These are phyloP conservation scores for Panicum virgatum DNA, from an alignment of 202 grass and related monocot species.

Conservation along the genomic window DNA sequence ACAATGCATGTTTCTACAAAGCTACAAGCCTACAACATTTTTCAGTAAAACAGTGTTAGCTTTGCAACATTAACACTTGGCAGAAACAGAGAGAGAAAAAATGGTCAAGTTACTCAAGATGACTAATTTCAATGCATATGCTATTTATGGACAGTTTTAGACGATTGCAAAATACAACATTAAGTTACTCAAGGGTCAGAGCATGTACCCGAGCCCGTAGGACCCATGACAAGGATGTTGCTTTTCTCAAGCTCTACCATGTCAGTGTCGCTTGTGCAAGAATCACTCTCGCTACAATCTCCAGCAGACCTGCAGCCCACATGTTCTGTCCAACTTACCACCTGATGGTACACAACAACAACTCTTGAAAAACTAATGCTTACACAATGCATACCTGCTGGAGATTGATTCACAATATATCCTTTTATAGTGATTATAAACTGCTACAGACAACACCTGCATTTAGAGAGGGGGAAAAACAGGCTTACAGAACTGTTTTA, in stretches of 20 bases:
- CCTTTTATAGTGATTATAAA: conserved; percentile 79
- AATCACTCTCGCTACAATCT: conserved; percentile 33
- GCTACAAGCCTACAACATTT: not conserved
- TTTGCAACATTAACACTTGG: not conserved
- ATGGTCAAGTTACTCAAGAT: conserved; percentile 2
- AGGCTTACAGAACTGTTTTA: not conserved
- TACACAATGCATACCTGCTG: conserved; percentile 39
- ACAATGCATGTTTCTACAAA: too few relatives aligned
- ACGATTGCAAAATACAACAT: not conserved
- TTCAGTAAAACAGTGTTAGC: not conserved
- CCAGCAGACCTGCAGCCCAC: conserved; percentile 43
- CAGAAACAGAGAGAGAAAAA: not conserved
- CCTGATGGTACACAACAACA: not conserved
- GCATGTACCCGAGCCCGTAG: conserved; percentile 67
- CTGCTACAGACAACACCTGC: conserved; percentile 68
- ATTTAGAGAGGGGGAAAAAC: not conserved
- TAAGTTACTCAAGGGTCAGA: conserved; percentile 2
- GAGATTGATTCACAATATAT: conserved; percentile 48
- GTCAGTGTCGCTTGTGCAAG: conserved; percentile 41
- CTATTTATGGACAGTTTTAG: not conserved
- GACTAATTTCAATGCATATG: not conserved
- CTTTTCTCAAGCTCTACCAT: conserved; percentile 75
- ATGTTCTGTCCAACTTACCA: conserved; percentile 30
- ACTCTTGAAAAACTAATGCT: conserved; percentile 1
- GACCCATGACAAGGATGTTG: conserved; percentile 77